Percentiles rank a stretch among this genome's conserved stretches.
Evolutionary conservation across 129 eudicot species (phyloP).

Genomic region (Flaveria brownii): DNA sequence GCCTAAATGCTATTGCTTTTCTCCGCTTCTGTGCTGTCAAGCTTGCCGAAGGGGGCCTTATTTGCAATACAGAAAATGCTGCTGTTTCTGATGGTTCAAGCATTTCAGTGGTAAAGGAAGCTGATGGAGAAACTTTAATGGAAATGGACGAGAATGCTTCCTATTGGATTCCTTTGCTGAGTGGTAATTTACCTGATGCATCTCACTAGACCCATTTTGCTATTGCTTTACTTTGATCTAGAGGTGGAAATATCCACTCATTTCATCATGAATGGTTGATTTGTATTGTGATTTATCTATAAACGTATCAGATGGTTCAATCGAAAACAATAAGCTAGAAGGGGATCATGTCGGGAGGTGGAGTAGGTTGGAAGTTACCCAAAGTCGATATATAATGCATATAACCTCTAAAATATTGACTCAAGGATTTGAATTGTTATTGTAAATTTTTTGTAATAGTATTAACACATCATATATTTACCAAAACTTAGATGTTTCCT

Average conservation of each 20-base stretch:
- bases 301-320: not conserved
- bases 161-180: constrained; percentile 90
- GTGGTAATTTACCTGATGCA: constrained; percentile 55
- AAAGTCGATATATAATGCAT: not conserved
- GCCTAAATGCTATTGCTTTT: constrained; percentile 98
- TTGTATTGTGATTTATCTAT: not conserved
- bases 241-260: not conserved
- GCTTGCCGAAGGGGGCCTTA: constrained; percentile 94
- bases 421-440: not conserved
- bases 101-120: constrained; percentile 31
- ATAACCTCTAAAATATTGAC: not conserved
- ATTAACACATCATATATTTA: not conserved
- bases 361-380: not conserved
- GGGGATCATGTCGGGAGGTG: not conserved
- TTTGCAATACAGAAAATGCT: constrained; percentile 50
- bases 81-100: constrained; percentile 46
- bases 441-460: not conserved
- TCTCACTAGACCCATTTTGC: constrained; percentile 9
- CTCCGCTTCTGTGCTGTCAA: constrained; percentile 98
- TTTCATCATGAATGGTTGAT: not conserved
- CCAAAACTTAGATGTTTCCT: not conserved
- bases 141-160: constrained; percentile 61
- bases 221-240: constrained; percentile 7
- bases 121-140: constrained; percentile 46
- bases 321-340: not conserved